Evolutionary conservation across 1,284 basidiomycete genomes (phyloP), one percentile per base, ranked within the genome.

Genomic region (Coniferiporia sulphurascens): DNA sequence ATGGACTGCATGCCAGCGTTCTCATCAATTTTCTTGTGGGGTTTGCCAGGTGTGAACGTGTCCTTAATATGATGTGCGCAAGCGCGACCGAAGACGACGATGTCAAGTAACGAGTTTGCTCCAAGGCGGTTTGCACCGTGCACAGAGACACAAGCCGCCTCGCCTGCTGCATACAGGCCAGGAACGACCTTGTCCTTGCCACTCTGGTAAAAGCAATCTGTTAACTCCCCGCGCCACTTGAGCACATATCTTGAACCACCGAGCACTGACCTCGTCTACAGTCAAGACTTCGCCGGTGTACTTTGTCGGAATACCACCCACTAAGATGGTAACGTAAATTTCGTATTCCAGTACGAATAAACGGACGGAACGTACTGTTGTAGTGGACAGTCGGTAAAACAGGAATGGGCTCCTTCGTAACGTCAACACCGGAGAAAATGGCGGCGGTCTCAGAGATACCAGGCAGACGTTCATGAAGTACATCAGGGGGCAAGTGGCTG

Each of bases 361-460:
- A 3, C 9, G 19, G 32, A 9, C n/a, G 15, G 15, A 22, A 74
- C 90, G 74, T 73, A 93, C 91, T 92, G 74, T 95, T 96, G 77
- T 96, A 96, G 75, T 97, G 93, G 51, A 96, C 95, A 49, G 95
- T 98, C 48, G 95, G 95, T 65, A 98, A 74, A 43, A 99, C 97
- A 58, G 95, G 95, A 69, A 98, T 98, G 54, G 97, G 97, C 75
- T 99, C 96, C 81, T 99, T 99, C 66, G 97, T 99, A 64, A 99
- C 97, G 74, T 99, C 97, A 65, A 99, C 97, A 76, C 97, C 97
- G 70, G 94, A 86, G 79, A 99, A 99, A 71, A 99, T 99, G 64
- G 96, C 91, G 41, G 97, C 97, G 10, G 97, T 99, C 82, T 99
- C 97, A 56, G 97, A 99, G 73, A 99, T 99, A 85, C 97, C 97